phyloP scores from a whole-genome alignment of 139 green algal genomes.

The Asterochloris erici region DNA sequence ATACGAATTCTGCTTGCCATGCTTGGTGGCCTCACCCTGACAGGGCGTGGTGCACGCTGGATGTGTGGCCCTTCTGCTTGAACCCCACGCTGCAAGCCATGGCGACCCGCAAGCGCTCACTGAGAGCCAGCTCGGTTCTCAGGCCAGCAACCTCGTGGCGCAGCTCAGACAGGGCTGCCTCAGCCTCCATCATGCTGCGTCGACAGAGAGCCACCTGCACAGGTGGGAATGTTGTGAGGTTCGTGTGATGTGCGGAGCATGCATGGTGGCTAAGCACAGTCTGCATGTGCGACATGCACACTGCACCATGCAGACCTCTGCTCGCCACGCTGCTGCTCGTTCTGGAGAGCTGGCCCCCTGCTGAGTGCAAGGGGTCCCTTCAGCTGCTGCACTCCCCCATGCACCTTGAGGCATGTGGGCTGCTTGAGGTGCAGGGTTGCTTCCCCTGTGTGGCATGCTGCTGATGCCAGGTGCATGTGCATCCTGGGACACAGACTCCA shows the following conservation, averaged over 20 bases:
- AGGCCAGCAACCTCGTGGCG: not conserved
- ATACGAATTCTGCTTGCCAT: not conserved
- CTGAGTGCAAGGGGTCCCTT: not conserved
- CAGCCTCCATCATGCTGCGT: no score
- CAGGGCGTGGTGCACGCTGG: not conserved
- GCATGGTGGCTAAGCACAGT: no score
- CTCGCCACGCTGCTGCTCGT: not conserved
- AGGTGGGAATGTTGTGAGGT: no score
- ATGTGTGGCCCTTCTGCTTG: not conserved
- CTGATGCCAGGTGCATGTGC: not conserved
- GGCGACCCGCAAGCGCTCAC: slow-evolving; percentile 11
- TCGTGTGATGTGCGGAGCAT: no score
- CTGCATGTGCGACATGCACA: no score
- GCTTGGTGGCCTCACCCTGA: not conserved
- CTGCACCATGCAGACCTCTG: no score
- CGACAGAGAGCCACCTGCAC: no score
- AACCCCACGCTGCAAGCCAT: not conserved
- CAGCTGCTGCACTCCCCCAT: no score
- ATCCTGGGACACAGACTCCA: not conserved
- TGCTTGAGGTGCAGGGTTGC: not conserved
- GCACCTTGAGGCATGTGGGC: not conserved
- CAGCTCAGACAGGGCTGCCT: not conserved
- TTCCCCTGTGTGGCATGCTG: not conserved
- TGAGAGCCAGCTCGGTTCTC: slow-evolving; percentile 9
- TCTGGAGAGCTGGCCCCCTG: not conserved